Evolutionary conservation across 2,329 filamentous ascomycete genomes (phyloP), one percentile per base, ranked within the genome.

Genomic region (Aspergillus felis): DNA sequence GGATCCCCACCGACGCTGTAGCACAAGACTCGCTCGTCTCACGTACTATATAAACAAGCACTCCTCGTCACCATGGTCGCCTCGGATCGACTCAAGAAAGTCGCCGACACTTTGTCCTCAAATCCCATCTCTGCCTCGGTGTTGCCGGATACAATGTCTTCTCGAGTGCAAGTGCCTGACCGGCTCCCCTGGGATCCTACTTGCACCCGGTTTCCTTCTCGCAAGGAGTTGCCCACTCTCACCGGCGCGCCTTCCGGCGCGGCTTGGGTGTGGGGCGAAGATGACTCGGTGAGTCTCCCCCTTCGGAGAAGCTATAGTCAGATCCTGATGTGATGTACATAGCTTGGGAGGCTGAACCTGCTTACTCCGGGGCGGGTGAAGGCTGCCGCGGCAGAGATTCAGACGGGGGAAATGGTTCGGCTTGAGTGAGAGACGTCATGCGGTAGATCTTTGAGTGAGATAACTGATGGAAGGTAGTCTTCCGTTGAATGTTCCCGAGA

Each of bases 181-280:
- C 62, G 70, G 27, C 58, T 84, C 24, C 82, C 82, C 3, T 84
- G 80, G 78, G 76, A 85, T 63, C 83, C 83, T 1, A 72, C 84
- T 55, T 76, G 71, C 42, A 78, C 77, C 17, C 77, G 69, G 17
- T 84, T 86, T 53, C 83, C 83, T 0, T 77, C 76, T 0, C 74
- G 81, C 14, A 79, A 80, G 54, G 79, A 85, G 52, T 73, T 86
- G 3, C 82, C 82, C 22, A 64, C 70, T 22, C 76, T 85, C 41
- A 71, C 78, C 1, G 79, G 79, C 35, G 82, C 82, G 1, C 84
- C 83, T 0, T 73, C 80, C 20, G 81, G 77, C 28, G 82, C 83
- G 20, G 82, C 83, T 20, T 86, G 84, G 84, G 80, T 84, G 27
- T 86, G 83, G 83, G 83, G 84, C 12, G 74, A 81, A 44, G 74